Conservation (phyloP, 2,329 filamentous ascomycete genomes). For the Torrubiella hemipterigena region DNA sequence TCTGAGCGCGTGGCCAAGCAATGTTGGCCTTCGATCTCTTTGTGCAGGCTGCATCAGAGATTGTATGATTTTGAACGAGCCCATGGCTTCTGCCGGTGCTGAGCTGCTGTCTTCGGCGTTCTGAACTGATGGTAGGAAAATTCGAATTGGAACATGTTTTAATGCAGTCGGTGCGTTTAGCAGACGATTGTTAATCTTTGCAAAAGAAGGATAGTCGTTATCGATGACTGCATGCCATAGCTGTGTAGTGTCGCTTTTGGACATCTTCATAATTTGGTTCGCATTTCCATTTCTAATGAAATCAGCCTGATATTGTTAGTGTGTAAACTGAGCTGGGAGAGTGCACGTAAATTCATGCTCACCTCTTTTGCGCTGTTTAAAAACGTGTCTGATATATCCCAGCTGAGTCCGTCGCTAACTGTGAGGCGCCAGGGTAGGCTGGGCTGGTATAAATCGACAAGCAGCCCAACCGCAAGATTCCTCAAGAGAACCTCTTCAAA, state of each 20-base stretch:
- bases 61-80: constrained; percentile 63
- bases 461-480: constrained; percentile 39
- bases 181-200: constrained; percentile 62
- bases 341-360: constrained; percentile 8
- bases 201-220: constrained; percentile 63
- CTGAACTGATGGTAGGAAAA: constrained; percentile 56
- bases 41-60: constrained; percentile 48
- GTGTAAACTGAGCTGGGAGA: constrained; percentile 1
- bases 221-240: constrained; percentile 73
- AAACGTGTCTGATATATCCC: constrained; percentile 52
- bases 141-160: constrained; percentile 71
- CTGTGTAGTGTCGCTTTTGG: constrained; percentile 69
- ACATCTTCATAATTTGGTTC: constrained; percentile 80
- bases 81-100: constrained; percentile 22
- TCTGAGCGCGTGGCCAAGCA: constrained; percentile 67
- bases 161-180: constrained; percentile 65
- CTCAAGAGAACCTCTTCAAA: constrained; percentile 41
- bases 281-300: constrained; percentile 80
- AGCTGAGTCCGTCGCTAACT: constrained; percentile 40
- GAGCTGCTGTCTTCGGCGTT: constrained; percentile 6
- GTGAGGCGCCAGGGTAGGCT: constrained; percentile 41
- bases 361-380: constrained; percentile 54
- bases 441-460: constrained; percentile 46
- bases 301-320: constrained; percentile 47
- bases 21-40: constrained; percentile 27